Base-by-base conservation (phyloP, 371 early-diverging fungal species). In the Actinomortierella ambigua region DNA sequence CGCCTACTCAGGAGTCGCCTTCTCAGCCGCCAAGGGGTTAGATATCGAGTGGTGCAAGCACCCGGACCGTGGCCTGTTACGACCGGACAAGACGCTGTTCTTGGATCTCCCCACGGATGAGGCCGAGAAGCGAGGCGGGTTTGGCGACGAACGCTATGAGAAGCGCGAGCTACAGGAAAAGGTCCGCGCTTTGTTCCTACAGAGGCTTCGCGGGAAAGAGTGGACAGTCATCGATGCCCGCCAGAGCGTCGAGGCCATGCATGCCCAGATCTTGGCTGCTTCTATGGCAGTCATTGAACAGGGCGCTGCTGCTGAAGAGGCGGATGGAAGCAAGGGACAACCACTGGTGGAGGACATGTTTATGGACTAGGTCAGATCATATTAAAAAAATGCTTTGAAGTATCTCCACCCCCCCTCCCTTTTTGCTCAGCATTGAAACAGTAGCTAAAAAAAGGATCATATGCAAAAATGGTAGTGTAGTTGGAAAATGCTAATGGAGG, bases 121-220 rank as follows among this genome's bases (percentile, higher is more conserved):
- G 22, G 92, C 95, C 1, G 84, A 85, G 34, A 80, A 83, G 52
- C 81, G 99, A 28, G 89, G 85, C 8, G 98, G 92, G 3, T 99
- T 90, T 84, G 99, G 99, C 17, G 86, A 86, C 11, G 99, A 99
- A 77, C 78, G 96, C 2, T 98, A 98, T 70, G 99, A 99, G 80
- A 90, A 86, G 58, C 68, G 82, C 17, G 94, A 92, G n/a, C 81
- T 98, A 48, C 98, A 98, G 75, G 76, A 81, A 39, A 87, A 85
- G 53, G 95, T 96, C 7, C 82, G 89, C 28, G 63, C 77, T 0
- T 48, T 80, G 39, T 96, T 94, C 62, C 50, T 76, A 53, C 55
- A 76, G 29, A 34, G 11, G 34, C 62, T 93, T 27, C 77, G 79
- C 61, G 85, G 86, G 20, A 78, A 78, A 51, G 55, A 68, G 22